These are phyloP conservation scores for Penicillium samsonianum DNA, from an alignment of 495 filamentous ascomycete species.

Conservation along the genomic window DNA sequence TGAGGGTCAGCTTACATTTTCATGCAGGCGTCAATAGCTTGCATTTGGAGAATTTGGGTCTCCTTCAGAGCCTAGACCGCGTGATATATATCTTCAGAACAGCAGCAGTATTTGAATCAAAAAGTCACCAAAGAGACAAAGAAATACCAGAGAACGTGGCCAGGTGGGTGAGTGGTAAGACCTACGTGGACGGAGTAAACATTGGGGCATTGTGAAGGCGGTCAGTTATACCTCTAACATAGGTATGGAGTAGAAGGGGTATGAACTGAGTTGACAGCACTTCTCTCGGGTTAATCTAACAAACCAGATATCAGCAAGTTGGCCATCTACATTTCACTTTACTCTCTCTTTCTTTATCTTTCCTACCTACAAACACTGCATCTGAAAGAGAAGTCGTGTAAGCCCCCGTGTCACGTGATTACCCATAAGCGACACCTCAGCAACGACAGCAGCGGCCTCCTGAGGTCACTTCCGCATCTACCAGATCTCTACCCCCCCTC, in stretches of 20 bases:
- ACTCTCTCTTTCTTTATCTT: not conserved
- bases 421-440: conserved; percentile 52
- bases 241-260: not conserved
- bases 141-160: not conserved
- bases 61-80: not conserved
- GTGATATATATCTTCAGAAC: not conserved
- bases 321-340: not conserved
- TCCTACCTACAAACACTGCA: not conserved
- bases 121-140: not conserved
- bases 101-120: not conserved
- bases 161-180: not conserved
- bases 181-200: not conserved
- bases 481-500: conserved; percentile 26
- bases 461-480: conserved; percentile 46
- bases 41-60: not conserved
- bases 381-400: not conserved
- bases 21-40: not conserved
- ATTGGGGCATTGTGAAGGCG: not conserved
- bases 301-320: not conserved
- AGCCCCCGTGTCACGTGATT: conserved; percentile 41
- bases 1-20: not conserved
- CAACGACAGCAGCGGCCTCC: conserved; percentile 46
- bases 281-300: not conserved
- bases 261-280: not conserved
- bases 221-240: conserved; percentile 3